phyloP scores from a whole-genome alignment of 2,329 filamentous ascomycete species.

The Fusarium sp. region DNA sequence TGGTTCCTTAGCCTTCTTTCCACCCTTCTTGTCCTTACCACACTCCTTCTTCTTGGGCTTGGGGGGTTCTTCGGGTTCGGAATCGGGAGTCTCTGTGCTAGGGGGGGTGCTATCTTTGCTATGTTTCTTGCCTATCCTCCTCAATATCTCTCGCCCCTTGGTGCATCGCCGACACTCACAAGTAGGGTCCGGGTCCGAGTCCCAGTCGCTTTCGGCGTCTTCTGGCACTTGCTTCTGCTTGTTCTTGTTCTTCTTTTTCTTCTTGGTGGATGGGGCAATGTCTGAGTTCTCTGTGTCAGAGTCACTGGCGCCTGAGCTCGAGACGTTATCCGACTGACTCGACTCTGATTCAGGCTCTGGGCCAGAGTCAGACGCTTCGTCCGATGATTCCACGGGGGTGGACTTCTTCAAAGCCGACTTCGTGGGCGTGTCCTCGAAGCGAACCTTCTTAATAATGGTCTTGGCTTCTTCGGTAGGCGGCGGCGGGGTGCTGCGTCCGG shows the following conservation, averaged over 20 bases:
- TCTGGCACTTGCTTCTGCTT: constrained; percentile 14
- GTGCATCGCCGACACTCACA: constrained; percentile 43
- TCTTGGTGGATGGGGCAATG: constrained; percentile 8
- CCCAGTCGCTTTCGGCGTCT: constrained; percentile 40
- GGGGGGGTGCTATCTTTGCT: constrained; percentile 10
- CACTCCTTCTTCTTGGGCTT: constrained; percentile 32
- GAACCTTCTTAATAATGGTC: constrained; percentile 54
- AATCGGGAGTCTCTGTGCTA: constrained; percentile 27
- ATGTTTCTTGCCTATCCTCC: constrained; percentile 34
- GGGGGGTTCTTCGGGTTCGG: constrained; percentile 32
- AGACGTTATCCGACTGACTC: constrained; percentile 30
- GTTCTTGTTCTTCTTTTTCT: constrained; percentile 35
- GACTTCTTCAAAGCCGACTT: constrained; percentile 41
- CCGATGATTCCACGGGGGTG: constrained; percentile 29
- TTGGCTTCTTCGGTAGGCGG: constrained; percentile 3
- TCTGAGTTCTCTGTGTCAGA: constrained; percentile 35
- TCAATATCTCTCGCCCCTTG: constrained; percentile 35
- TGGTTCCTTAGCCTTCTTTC: constrained; percentile 33
- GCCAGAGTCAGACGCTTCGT: constrained; percentile 35
- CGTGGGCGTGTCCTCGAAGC: constrained; percentile 50
- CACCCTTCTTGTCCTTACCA: constrained; percentile 31
- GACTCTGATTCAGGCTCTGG: constrained; percentile 36
- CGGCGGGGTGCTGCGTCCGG: constrained; percentile 25
- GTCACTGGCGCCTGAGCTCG: constrained; percentile 25
- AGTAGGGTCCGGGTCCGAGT: constrained; percentile 49